Base-by-base conservation (phyloP, 257 asterid species). In the Solanum lycopersicoides region DNA sequence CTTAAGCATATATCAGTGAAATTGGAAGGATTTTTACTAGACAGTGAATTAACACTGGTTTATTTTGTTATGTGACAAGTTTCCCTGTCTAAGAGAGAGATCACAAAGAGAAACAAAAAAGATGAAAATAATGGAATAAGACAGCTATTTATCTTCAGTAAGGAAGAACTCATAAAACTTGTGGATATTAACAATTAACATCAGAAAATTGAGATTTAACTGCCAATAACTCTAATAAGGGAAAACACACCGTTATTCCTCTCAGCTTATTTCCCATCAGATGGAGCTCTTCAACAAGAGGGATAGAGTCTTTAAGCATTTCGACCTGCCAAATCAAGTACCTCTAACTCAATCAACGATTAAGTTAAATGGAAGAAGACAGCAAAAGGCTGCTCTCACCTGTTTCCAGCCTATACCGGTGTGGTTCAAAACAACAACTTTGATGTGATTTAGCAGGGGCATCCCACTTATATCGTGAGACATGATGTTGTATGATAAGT, bases 271-370 rank as follows among this genome's bases (percentile, higher is more conserved):
- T 97, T 88, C 98, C 99, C 92, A 91, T 92, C 89, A 96, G 94
- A 93, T 97, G 99, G 90, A 97, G 92, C 95, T 97, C 99, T 90
- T 97, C 97, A 73, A 95, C 35, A 56, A 86, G 82, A 32, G 95
- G 97, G 84, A 95, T 89, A 65, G 95, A 92, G 88, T 91, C 93
- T 89, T 95, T 96, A 82, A 97, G 98, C 87, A 88, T 88, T 88
- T 96, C 99, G 84, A 97, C 93, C 99, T 97, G 93, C 88, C 85
- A 91, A 84, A 87, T 66, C 80, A 76, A 84, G 83, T 28, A 35
- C 66, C 84, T 69, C 84, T 88, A 60, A 44, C 53, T 34, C 76
- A 88, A 34, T 65, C 28, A 71, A 14, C 42, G 35, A 59, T 53
- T 60, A 75, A 87, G 63, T 41, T 45, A 20, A 84, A 59, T 84